Evolutionary conservation across 2,329 filamentous ascomycete species (phyloP).

Genomic region (Penicillium oxalicum): DNA sequence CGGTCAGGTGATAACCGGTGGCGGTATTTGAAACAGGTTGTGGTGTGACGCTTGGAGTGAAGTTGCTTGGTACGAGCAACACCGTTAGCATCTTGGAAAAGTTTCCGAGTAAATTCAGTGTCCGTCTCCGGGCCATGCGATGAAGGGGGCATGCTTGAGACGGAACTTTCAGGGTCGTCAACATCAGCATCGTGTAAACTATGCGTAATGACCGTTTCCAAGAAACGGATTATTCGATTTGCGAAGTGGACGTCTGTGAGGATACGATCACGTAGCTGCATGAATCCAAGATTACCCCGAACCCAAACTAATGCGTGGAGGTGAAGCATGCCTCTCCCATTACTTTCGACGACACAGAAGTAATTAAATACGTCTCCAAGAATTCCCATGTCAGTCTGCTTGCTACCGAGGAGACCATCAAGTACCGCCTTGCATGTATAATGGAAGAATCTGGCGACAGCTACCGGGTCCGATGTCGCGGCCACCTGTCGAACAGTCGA

Average conservation of each 20-base stretch:
- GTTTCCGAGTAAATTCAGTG: neutral
- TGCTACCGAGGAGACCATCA: slow-evolving; percentile 2
- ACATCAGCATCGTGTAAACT: neutral
- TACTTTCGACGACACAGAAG: neutral
- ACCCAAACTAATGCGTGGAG: neutral
- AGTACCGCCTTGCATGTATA: slow-evolving; percentile 8
- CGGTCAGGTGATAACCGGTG: neutral
- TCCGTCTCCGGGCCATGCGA: neutral
- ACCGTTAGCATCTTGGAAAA: slow-evolving; percentile 1
- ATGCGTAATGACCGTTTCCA: neutral
- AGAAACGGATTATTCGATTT: neutral
- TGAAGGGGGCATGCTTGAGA: neutral
- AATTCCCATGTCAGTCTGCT: slow-evolving; percentile 1
- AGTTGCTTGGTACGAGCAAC: slow-evolving; percentile 7
- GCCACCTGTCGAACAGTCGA: neutral
- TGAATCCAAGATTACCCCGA: neutral
- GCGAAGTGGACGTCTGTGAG: neutral
- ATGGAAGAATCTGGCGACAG: slow-evolving; percentile 9
- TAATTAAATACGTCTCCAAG: neutral
- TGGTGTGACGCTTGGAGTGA: slow-evolving; percentile 6
- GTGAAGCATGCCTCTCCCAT: neutral
- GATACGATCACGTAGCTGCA: neutral
- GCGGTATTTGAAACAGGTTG: slow-evolving; percentile 12
- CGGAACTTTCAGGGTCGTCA: neutral
- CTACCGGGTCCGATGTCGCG: slow-evolving; percentile 6